Base-by-base conservation (phyloP, 495 filamentous ascomycete genomes). In the Xylaria bambusicola region DNA sequence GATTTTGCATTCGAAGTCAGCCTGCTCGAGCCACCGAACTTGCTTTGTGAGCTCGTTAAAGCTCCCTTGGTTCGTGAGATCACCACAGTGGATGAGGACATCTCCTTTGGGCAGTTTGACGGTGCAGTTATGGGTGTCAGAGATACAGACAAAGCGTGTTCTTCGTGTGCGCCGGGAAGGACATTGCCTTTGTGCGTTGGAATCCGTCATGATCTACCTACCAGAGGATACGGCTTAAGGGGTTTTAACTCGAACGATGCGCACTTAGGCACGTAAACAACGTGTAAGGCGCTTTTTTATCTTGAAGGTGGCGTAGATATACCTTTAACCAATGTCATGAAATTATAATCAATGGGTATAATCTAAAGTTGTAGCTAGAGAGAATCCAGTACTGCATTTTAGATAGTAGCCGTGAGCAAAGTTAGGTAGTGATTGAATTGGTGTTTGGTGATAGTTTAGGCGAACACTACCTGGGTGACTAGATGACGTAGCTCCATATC, bases 1-100 rank as follows among this genome's bases (percentile, higher is more conserved):
- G 60, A 97, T 81, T 70, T 96, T 96, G 63, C 87, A 80, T 52
- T 84, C 81, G 63, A 97, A 93, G 6, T 91, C 87, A 0, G 91
- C 83, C 41, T 75, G 80, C 54, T 84, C 80, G 6, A 98, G 82
- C 93, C 93, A 98, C 64, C 89, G 80, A 7, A 96, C 80, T 4
- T 77, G 66, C 46, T 73, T 78, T 23, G 69, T 74, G 26, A 79
- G 74, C 48, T 94, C 89, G 13, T 73, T 71, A 24, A 83, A 82
- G 44, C 85, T 90, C 40, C 93, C 93, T 64, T 85, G 82, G 61
- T 94, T 94, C 41, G 87, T 87, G 36, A 97, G 78, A 70, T 98
- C 93, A 7, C 93, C 93, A 7, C 92, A 90, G 65, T 97, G 94
- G 40, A 98, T 89, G 17, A 98, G 77, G 3, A 98, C 83, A 64